These are phyloP conservation scores for Brassica incana DNA, from an alignment of 345 rosid genomes.

Conservation along the genomic window DNA sequence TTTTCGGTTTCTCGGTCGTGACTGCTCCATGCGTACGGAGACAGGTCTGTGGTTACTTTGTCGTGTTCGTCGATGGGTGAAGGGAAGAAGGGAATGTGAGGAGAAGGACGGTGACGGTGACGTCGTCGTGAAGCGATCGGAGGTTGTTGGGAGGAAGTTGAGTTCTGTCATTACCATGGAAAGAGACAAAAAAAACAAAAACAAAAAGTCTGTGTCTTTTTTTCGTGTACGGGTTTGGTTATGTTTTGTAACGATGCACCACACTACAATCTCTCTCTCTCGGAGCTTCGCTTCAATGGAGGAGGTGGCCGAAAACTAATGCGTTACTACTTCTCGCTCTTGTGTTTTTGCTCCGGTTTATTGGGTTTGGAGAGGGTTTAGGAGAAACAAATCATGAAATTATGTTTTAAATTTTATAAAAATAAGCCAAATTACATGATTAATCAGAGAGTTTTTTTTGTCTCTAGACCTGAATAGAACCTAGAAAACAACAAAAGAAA, in stretches of 20 bases:
- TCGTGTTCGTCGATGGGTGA: not conserved
- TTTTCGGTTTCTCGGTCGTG: not conserved
- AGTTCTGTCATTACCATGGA: slow-evolving; percentile 35
- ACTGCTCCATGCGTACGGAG: slow-evolving; percentile 1
- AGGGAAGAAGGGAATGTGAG: not conserved
- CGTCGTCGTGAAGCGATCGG: not conserved
- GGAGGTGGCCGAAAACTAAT: slow-evolving; percentile 29
- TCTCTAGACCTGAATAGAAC: slow-evolving; percentile 6
- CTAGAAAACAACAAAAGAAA: slow-evolving; percentile 19
- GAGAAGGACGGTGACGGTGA: not conserved
- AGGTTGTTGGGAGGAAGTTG: slow-evolving; percentile 22
- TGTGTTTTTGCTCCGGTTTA: not conserved
- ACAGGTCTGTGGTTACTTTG: not conserved
- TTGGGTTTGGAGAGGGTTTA: slow-evolving; percentile 35
- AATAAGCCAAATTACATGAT: slow-evolving; percentile 5
- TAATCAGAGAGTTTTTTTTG: not conserved
- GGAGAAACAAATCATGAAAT: not conserved
- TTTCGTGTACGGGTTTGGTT: slow-evolving; percentile 21
- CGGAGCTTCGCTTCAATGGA: slow-evolving; percentile 33
- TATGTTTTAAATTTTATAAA: not conserved
- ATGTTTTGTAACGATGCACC: slow-evolving; percentile 19
- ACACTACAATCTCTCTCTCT: slow-evolving; percentile 9
- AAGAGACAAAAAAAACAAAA: slow-evolving; percentile 13
- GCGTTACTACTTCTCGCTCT: slow-evolving; percentile 17
- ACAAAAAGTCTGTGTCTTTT: not conserved